Conservation (phyloP, 768 basidiomycete genomes). For the Tylopilus intermedius region DNA sequence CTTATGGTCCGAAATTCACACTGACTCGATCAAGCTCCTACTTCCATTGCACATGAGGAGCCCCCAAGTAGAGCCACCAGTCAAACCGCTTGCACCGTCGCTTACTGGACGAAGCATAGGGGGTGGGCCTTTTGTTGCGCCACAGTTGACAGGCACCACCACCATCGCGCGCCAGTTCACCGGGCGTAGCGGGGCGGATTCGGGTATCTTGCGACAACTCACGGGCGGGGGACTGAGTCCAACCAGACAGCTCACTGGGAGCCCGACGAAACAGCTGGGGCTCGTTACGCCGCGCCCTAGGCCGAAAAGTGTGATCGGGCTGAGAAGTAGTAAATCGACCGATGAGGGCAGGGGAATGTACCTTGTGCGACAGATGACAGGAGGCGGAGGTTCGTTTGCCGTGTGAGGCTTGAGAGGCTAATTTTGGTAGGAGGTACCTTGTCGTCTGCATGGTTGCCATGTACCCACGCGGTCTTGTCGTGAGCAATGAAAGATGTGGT, state of each 20-base stretch:
- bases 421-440: background rate
- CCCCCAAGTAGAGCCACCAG: constrained; percentile 51
- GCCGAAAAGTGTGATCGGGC: constrained; percentile 75
- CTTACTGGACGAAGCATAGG: constrained; percentile 37
- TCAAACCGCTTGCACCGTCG: constrained; percentile 42
- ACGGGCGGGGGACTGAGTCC: constrained; percentile 67
- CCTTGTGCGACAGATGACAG: constrained; percentile 76
- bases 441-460: constrained; percentile 8
- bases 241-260: constrained; percentile 56
- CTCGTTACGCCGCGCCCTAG: constrained; percentile 45
- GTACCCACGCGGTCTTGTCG: constrained; percentile 12
- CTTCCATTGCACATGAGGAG: constrained; percentile 45
- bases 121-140: constrained; percentile 30
- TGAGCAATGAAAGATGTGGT: constrained; percentile 10
- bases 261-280: constrained; percentile 68
- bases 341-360: constrained; percentile 71
- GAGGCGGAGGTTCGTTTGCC: constrained; percentile 33
- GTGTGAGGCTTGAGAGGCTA: constrained; percentile 14
- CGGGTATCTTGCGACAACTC: constrained; percentile 45
- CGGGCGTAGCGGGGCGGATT: constrained; percentile 43
- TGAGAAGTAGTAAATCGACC: constrained; percentile 54
- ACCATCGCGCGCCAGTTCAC: constrained; percentile 76
- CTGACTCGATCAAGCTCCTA: constrained; percentile 42
- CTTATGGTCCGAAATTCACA: constrained; percentile 3
- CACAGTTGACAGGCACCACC: constrained; percentile 67